Conservation (phyloP, 108 stramenopile species). For the Skeletonema marinoi region DNA sequence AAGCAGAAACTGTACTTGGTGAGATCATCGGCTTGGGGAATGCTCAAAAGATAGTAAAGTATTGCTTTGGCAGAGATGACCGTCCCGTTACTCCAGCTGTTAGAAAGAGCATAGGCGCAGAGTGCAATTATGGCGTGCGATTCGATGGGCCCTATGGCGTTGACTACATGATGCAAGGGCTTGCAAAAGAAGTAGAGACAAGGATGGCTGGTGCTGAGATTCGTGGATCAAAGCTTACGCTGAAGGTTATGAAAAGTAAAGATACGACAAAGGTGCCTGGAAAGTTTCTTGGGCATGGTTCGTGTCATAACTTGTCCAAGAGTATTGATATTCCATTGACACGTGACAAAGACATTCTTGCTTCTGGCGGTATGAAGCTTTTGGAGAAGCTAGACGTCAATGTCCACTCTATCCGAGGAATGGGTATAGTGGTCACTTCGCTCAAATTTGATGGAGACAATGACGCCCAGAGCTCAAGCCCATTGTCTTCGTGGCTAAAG, state of each 20-base stretch:
- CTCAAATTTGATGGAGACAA: conserved; percentile 47
- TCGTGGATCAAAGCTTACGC: conserved; percentile 68
- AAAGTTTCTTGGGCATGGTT: conserved; percentile 90
- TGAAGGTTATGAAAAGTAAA: conserved; percentile 90
- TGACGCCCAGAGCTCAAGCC: conserved; percentile 7
- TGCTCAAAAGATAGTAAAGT: conserved; percentile 74
- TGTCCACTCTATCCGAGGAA: conserved; percentile 76
- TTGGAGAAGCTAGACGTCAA: conserved; percentile 62
- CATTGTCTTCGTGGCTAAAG: conserved; percentile 37
- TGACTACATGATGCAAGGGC: conserved; percentile 77
- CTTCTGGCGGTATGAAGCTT: conserved; percentile 54
- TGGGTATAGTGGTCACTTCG: conserved; percentile 81
- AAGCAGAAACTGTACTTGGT: conserved; percentile 56
- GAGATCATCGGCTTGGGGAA: conserved; percentile 69
- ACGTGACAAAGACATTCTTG: conserved; percentile 58
- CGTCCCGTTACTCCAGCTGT: conserved; percentile 70
- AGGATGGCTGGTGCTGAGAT: conserved; percentile 72
- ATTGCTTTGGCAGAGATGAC: conserved; percentile 84
- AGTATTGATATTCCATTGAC: conserved; percentile 57
- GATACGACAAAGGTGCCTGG: conserved; percentile 67
- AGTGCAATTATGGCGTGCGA: conserved; percentile 94
- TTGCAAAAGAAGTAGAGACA: conserved; percentile 81
- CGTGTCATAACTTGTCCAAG: conserved; percentile 80
- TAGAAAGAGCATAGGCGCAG: conserved; percentile 93
- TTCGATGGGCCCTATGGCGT: conserved; percentile 85